phyloP scores from a whole-genome alignment of 2,329 filamentous ascomycete species.

The Botryotinia globosa region DNA sequence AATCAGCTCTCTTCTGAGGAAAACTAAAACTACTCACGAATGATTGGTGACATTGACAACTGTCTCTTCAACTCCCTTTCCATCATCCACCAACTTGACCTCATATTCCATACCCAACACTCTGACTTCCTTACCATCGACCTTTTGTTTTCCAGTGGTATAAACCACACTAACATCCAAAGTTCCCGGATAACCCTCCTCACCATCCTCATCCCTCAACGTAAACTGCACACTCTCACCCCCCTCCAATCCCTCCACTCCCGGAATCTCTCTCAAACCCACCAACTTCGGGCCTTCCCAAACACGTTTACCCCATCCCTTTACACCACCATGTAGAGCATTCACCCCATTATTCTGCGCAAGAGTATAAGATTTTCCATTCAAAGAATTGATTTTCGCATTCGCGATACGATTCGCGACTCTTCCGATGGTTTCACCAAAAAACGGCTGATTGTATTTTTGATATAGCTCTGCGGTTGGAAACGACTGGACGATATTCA shows the following conservation, averaged over 20 bases:
- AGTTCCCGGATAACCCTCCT: slow-evolving; percentile 86
- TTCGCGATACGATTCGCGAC: slow-evolving; percentile 76
- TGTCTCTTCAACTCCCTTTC: slow-evolving; percentile 71
- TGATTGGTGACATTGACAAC: slow-evolving; percentile 94
- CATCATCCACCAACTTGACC: slow-evolving; percentile 66
- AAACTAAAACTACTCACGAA: slow-evolving; percentile 54
- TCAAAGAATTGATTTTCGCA: slow-evolving; percentile 69
- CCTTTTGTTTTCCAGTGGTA: slow-evolving; percentile 65
- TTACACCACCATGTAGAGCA: slow-evolving; percentile 66
- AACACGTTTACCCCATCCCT: slow-evolving; percentile 78
- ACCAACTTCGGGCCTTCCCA: slow-evolving; percentile 70
- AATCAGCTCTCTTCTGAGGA: background rate
- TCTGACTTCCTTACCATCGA: slow-evolving; percentile 60
- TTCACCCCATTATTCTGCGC: slow-evolving; percentile 76
- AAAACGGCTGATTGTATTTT: slow-evolving; percentile 73
- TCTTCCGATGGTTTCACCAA: slow-evolving; percentile 90
- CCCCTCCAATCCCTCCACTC: slow-evolving; percentile 53
- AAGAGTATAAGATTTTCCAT: slow-evolving; percentile 67
- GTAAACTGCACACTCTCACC: slow-evolving; percentile 66
- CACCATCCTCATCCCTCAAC: slow-evolving; percentile 70
- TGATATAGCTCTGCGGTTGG: slow-evolving; percentile 71
- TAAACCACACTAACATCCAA: slow-evolving; percentile 78
- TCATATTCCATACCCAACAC: slow-evolving; percentile 87
- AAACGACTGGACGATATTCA: slow-evolving; percentile 87
- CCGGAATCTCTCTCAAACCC: slow-evolving; percentile 49